Evolutionary conservation across 371 early-diverging fungal species (phyloP).

Genomic region (Nematocida sp.): DNA sequence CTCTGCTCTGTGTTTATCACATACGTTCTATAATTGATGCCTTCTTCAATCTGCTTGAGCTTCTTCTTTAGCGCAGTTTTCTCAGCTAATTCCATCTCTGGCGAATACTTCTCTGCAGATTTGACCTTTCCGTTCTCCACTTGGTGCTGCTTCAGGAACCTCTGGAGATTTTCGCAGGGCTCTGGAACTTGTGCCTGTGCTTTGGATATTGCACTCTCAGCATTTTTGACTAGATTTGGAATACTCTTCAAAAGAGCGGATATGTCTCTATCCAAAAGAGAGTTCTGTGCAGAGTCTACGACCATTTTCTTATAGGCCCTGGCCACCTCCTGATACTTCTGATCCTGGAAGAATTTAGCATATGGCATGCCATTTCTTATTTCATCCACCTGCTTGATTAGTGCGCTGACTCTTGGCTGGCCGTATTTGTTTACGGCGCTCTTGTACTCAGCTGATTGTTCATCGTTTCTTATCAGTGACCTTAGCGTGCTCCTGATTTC

Average conservation of each 20-base stretch:
- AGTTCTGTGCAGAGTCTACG: not conserved
- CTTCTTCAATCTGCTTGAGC: constrained; percentile 12
- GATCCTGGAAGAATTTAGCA: not conserved
- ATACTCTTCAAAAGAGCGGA: not conserved
- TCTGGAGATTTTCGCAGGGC: not conserved
- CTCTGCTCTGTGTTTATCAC: constrained; percentile 12
- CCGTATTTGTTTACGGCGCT: not conserved
- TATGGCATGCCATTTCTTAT: not conserved
- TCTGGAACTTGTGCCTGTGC: not conserved
- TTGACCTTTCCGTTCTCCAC: not conserved
- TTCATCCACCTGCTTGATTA: not conserved
- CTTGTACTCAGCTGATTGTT: not conserved
- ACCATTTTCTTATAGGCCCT: not conserved
- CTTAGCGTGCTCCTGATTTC: not conserved
- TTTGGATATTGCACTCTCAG: not conserved
- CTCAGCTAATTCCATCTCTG: not conserved
- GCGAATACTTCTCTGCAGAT: not conserved
- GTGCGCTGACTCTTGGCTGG: not conserved
- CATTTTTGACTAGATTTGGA: not conserved
- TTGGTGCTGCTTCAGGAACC: not conserved
- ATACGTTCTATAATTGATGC: constrained; percentile 5
- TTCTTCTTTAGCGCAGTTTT: not conserved
- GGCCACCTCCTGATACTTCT: not conserved
- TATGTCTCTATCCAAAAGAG: not conserved
- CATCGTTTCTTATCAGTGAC: not conserved